Percentiles rank a stretch among this genome's conserved stretches.
Evolutionary conservation across 2,329 filamentous ascomycete species (phyloP).

Genomic region (Fusarium sp.): DNA sequence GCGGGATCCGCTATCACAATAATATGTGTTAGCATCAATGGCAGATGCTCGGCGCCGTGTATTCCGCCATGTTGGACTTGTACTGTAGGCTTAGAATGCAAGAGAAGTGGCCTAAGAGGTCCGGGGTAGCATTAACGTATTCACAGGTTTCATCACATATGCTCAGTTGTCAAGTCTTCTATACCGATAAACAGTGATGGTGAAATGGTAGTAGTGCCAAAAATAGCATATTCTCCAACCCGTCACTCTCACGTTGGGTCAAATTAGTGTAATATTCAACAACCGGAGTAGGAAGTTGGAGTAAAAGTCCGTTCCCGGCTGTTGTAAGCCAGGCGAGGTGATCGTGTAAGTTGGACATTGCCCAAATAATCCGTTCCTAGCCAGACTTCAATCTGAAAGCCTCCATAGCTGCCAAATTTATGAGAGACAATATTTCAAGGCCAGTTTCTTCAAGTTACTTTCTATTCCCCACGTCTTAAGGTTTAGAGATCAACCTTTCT

Average conservation of each 20-base stretch:
- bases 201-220: background rate
- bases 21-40: background rate
- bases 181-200: background rate
- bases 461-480: background rate
- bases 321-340: background rate
- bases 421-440: background rate
- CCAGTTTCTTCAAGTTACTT: background rate
- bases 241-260: background rate
- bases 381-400: background rate
- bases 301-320: constrained; percentile 19
- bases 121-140: background rate
- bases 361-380: background rate
- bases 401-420: background rate
- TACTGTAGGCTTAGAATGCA: background rate
- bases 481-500: background rate
- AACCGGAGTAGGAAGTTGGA: constrained; percentile 5
- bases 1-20: background rate
- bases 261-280: background rate
- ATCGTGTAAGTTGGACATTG: background rate
- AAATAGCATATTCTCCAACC: background rate
- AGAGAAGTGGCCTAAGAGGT: background rate
- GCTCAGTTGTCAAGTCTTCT: background rate
- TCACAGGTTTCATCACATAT: background rate
- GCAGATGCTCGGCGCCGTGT: constrained; percentile 2
- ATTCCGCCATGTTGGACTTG: background rate